These are phyloP conservation scores for Solanum gracilifrons DNA, from an alignment of 257 asterid genomes.

Conservation along the genomic window DNA sequence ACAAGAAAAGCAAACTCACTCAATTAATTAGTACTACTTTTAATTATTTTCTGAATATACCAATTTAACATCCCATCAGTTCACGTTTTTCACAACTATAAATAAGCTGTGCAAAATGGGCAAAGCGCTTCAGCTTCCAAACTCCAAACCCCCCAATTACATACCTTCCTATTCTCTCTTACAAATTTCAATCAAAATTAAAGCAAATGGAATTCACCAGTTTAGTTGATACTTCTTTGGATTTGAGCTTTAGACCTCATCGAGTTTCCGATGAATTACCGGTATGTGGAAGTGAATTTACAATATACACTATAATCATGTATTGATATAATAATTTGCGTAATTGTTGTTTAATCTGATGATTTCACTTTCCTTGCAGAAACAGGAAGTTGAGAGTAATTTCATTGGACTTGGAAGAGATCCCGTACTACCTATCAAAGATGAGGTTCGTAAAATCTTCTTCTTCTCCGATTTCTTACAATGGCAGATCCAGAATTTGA, in stretches of 20 bases:
- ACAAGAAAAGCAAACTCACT: constrained; percentile 4
- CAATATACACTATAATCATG: neutral
- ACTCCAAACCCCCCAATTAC: neutral
- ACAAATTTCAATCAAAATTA: neutral
- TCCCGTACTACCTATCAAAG: constrained; percentile 6
- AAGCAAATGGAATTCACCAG: constrained; percentile 52
- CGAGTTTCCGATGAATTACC: constrained; percentile 23
- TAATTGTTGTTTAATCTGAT: neutral
- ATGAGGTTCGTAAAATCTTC: constrained; percentile 36
- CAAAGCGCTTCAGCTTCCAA: neutral
- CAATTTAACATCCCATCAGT: neutral
- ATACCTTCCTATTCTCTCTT: neutral
- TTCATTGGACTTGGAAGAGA: constrained; percentile 41
- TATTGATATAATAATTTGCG: neutral
- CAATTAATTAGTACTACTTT: neutral
- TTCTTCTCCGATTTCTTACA: neutral
- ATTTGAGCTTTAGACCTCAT: constrained; percentile 51
- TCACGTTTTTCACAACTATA: neutral
- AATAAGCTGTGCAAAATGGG: neutral
- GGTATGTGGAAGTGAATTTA: constrained; percentile 22
- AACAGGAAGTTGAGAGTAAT: constrained; percentile 44
- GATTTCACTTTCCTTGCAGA: constrained; percentile 25
- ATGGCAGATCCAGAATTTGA: neutral
- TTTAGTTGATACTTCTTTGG: constrained; percentile 58
- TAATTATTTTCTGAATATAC: neutral